Conservation (phyloP, 768 basidiomycete genomes). For the Amanita rimosa region DNA sequence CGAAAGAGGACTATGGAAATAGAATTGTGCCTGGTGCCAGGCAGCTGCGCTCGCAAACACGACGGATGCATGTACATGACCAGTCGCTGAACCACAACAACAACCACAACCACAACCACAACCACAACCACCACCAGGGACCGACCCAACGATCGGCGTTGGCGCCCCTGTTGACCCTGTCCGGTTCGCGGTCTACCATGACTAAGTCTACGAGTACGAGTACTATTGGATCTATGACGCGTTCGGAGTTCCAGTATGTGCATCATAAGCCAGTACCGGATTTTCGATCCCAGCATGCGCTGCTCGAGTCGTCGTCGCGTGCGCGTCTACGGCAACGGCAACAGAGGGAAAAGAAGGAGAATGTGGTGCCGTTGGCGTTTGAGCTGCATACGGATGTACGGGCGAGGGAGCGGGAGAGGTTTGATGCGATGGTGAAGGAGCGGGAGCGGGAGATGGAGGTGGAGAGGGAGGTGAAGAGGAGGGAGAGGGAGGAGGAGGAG, state of each 20-base stretch:
- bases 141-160: too few species aligned
- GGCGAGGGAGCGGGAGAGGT: slow-evolving; percentile 50
- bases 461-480: slow-evolving; percentile 33
- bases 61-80: too few species aligned
- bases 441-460: slow-evolving; percentile 43
- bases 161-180: too few species aligned
- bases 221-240: slow-evolving; percentile 2
- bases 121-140: too few species aligned
- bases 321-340: too few species aligned
- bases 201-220: too few species aligned
- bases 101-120: too few species aligned
- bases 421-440: slow-evolving; percentile 44
- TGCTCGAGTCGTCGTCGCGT: slow-evolving; percentile 30
- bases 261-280: slow-evolving; percentile 31
- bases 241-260: slow-evolving; percentile 4
- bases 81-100: too few species aligned
- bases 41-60: not conserved
- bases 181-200: not conserved
- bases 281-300: slow-evolving; percentile 42
- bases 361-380: slow-evolving; percentile 34
- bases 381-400: slow-evolving; percentile 43
- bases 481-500: slow-evolving; percentile 41
- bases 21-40: not conserved
- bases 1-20: slow-evolving; percentile 21
- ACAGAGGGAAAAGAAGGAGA: too few species aligned